Evolutionary conservation across 441 rosid species (phyloP).

Genomic region (Theobroma grandiflorum): DNA sequence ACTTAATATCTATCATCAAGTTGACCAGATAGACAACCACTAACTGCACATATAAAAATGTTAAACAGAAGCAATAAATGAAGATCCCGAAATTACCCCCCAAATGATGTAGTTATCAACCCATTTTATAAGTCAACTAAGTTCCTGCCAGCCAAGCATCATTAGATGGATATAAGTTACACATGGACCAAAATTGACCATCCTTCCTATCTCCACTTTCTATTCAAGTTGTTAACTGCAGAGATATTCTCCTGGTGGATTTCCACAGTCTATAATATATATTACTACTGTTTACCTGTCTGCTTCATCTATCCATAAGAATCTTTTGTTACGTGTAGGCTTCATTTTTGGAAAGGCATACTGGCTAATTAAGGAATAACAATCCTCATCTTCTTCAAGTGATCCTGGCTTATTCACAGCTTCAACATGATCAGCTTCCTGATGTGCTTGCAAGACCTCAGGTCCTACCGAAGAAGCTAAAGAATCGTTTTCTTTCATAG

Average conservation of each 20-base stretch:
- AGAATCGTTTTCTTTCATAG: constrained; percentile 38
- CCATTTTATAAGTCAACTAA: constrained; percentile 19
- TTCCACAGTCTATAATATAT: constrained; percentile 16
- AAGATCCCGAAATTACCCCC: constrained; percentile 1
- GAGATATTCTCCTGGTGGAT: constrained; percentile 11
- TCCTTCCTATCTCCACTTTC: constrained; percentile 4
- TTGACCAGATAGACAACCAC: constrained; percentile 27
- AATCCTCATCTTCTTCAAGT: constrained; percentile 55
- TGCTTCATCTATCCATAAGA: constrained; percentile 85
- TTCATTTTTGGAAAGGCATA: constrained; percentile 55
- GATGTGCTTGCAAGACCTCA: constrained; percentile 38
- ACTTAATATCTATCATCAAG: constrained; percentile 16
- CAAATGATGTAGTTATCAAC: constrained; percentile 8
- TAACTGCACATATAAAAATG: constrained; percentile 22
- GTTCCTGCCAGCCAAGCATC: constrained; percentile 17
- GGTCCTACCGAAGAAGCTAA: constrained; percentile 45
- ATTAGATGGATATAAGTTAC: constrained; percentile 18
- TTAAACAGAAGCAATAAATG: not conserved
- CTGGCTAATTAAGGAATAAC: constrained; percentile 50
- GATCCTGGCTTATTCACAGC: constrained; percentile 46
- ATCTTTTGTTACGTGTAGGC: constrained; percentile 62
- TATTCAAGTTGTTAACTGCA: constrained; percentile 6
- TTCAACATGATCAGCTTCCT: constrained; percentile 50
- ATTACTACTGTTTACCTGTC: constrained; percentile 68
- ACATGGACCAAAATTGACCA: not conserved